Evolutionary conservation across 768 basidiomycete genomes (phyloP).

Genomic region (Suillus plorans): DNA sequence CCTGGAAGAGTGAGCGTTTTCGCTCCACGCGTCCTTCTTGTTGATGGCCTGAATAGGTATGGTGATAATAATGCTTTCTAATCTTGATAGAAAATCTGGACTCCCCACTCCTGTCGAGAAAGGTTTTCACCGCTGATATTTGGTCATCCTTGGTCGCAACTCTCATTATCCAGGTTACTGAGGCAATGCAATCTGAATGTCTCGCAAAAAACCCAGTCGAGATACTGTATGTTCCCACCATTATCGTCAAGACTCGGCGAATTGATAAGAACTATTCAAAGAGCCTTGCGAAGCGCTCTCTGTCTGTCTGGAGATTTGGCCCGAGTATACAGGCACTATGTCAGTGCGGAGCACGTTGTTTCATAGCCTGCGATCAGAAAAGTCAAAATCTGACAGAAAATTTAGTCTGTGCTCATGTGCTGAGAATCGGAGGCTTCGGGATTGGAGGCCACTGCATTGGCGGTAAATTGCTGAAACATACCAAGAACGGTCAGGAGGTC

Average conservation of each 20-base stretch:
- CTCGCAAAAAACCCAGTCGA: constrained; percentile 65
- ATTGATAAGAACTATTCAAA: constrained; percentile 29
- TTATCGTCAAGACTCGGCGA: constrained; percentile 23
- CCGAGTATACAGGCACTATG: constrained; percentile 65
- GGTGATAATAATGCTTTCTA: constrained; percentile 50
- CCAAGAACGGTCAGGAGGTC: constrained; percentile 59
- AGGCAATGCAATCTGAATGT: constrained; percentile 51
- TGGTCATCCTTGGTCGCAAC: constrained; percentile 46
- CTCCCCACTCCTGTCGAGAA: constrained; percentile 32
- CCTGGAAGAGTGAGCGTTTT: constrained; percentile 62
- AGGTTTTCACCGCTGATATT: constrained; percentile 47
- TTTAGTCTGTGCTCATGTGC: constrained; percentile 56
- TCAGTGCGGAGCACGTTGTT: constrained; percentile 54
- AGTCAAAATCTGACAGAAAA: constrained; percentile 61
- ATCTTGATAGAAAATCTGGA: constrained; percentile 36
- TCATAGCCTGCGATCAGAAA: constrained; percentile 69
- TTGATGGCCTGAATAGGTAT: constrained; percentile 64
- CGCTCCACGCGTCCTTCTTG: constrained; percentile 58
- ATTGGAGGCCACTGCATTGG: constrained; percentile 56
- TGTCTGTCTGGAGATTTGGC: constrained; percentile 47
- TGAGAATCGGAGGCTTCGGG: constrained; percentile 41
- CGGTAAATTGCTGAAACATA: constrained; percentile 28
- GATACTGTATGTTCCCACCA: constrained; percentile 46
- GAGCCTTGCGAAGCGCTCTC: constrained; percentile 43
- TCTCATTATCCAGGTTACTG: constrained; percentile 61